Conservation (phyloP, 148 eudicot genomes). For the Camellia granthamiana region DNA sequence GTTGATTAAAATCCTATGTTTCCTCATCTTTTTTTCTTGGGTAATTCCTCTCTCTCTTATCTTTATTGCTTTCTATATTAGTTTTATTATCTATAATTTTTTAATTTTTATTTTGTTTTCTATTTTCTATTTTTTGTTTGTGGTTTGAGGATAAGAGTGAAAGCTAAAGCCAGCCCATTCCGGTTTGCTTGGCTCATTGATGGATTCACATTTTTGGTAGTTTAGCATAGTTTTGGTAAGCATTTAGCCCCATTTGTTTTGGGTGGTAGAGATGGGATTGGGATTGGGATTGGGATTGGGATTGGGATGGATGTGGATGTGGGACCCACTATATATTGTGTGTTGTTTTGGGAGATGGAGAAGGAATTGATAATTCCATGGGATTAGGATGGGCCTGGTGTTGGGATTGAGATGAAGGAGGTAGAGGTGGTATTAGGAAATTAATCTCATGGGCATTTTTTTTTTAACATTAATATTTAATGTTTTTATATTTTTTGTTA, state of each 20-base stretch:
- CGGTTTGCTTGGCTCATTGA: neutral
- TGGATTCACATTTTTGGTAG: neutral
- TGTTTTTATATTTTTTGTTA: no score
- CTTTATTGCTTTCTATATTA: neutral
- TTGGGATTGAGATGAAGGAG: no score
- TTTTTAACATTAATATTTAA: no score
- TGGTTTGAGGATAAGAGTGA: neutral
- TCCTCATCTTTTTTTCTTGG: slow-evolving; percentile 41
- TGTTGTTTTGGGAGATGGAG: no score
- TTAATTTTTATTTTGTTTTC: neutral
- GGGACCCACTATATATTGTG: no score
- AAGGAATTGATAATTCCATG: no score
- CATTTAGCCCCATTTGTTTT: neutral
- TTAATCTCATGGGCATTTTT: no score
- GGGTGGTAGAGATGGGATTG: neutral
- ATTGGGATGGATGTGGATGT: no score
- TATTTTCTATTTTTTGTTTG: neutral
- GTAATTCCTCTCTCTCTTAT: slow-evolving; percentile 25
- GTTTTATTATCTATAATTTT: no score
- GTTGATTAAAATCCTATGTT: slow-evolving; percentile 37
- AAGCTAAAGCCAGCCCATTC: neutral
- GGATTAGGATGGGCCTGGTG: no score
- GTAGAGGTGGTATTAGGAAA: no score
- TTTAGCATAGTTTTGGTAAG: neutral
- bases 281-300: no score